phyloP scores from a whole-genome alignment of 2,329 filamentous ascomycete species.

The Tolypocladium album region DNA sequence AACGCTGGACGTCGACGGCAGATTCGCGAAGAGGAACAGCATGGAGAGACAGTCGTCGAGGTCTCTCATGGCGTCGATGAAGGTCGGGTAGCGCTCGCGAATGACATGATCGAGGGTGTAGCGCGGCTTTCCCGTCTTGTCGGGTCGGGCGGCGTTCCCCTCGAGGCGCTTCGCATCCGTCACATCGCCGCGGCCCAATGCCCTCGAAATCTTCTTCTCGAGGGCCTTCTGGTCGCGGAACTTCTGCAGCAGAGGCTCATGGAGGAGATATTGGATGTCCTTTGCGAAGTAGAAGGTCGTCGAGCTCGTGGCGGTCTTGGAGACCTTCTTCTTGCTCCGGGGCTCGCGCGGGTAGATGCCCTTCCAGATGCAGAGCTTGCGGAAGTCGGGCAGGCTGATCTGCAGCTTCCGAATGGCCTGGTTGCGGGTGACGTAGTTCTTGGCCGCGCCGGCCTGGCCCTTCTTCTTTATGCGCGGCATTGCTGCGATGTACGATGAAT shows the following conservation, averaged over 20 bases:
- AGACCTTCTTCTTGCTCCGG: slow-evolving; percentile 92
- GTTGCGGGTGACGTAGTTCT: slow-evolving; percentile 96
- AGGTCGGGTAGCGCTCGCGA: slow-evolving; percentile 95
- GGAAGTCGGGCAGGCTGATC: slow-evolving; percentile 92
- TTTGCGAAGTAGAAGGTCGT: slow-evolving; percentile 91
- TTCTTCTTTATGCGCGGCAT: slow-evolving; percentile 86
- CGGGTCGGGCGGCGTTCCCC: slow-evolving; percentile 72
- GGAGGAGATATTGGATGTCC: slow-evolving; percentile 96
- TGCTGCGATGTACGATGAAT: slow-evolving; percentile 9
- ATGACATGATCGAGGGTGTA: slow-evolving; percentile 95
- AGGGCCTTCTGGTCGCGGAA: slow-evolving; percentile 96
- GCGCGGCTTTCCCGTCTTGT: slow-evolving; percentile 81
- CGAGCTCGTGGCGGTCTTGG: slow-evolving; percentile 77
- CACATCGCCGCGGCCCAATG: slow-evolving; percentile 84
- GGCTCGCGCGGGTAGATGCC: slow-evolving; percentile 98
- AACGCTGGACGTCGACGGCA: slow-evolving; percentile 80
- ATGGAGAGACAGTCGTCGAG: slow-evolving; percentile 95
- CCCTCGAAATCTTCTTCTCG: slow-evolving; percentile 93
- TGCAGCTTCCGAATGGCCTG: slow-evolving; percentile 97
- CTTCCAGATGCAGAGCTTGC: slow-evolving; percentile 98
- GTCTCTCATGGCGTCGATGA: slow-evolving; percentile 86
- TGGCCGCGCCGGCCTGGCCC: slow-evolving; percentile 82
- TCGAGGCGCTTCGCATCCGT: slow-evolving; percentile 81
- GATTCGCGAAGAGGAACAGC: slow-evolving; percentile 94
- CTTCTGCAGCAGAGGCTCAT: slow-evolving; percentile 87